phyloP scores from a whole-genome alignment of 495 filamentous ascomycete species.

The Lepraria neglecta region DNA sequence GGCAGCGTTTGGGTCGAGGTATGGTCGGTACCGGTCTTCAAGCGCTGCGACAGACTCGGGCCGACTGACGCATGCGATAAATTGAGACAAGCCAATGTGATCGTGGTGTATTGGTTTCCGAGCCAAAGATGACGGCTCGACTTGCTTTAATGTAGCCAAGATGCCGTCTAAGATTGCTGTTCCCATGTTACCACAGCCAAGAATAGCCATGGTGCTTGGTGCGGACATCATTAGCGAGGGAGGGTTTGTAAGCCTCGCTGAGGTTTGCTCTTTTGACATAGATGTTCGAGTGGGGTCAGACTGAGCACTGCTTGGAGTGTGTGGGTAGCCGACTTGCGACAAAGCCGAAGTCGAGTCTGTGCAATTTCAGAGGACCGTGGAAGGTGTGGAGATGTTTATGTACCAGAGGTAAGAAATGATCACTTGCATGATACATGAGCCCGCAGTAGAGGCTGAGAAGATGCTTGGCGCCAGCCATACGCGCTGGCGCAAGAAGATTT shows the following conservation, averaged over 20 bases:
- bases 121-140: not conserved
- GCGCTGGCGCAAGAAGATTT: too few relatives aligned
- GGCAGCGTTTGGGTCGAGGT: not conserved
- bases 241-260: not conserved
- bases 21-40: not conserved
- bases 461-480: not conserved
- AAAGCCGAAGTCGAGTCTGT: not conserved
- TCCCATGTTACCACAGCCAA: not conserved
- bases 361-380: not conserved
- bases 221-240: not conserved
- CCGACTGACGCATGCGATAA: not conserved
- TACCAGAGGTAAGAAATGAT: not conserved
- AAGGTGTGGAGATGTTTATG: not conserved
- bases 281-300: not conserved
- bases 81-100: not conserved
- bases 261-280: not conserved
- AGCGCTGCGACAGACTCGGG: not conserved
- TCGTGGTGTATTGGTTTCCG: not conserved
- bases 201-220: not conserved
- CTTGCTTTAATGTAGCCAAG: not conserved
- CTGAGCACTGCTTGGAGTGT: not conserved
- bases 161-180: not conserved
- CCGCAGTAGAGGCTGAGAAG: not conserved
- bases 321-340: not conserved
- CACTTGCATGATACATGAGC: not conserved